Conservation (phyloP, 2,329 filamentous ascomycete genomes). For the Zymoseptoria pseudotritici region DNA sequence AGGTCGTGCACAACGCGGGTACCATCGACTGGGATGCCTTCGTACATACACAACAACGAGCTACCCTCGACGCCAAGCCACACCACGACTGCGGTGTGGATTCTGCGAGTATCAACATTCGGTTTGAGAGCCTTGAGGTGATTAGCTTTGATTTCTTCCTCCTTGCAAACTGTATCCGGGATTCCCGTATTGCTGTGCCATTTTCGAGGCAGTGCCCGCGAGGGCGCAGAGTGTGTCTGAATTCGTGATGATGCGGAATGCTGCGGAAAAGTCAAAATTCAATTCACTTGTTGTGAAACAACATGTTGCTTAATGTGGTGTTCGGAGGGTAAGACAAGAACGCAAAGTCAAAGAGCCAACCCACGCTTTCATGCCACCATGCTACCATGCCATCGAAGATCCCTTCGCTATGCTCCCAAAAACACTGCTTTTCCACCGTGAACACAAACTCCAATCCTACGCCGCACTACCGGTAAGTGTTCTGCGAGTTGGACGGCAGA, state of each 20-base stretch:
- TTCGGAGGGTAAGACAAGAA: not conserved
- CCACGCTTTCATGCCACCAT: not conserved
- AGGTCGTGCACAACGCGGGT: too few species aligned
- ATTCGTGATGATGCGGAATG: not conserved
- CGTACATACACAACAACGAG: too few species aligned
- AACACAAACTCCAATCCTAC: not conserved
- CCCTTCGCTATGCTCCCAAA: not conserved
- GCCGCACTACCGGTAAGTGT: conserved; percentile 7
- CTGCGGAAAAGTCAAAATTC: not conserved
- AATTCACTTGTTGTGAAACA: not conserved
- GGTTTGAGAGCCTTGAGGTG: too few species aligned
- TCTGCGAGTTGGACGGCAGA: conserved; percentile 8
- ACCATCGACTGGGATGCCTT: too few species aligned
- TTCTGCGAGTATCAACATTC: too few species aligned
- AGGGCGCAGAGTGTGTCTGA: too few species aligned
- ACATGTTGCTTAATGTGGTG: not conserved
- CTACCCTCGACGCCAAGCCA: too few species aligned
- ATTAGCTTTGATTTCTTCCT: too few species aligned
- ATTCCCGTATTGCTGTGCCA: too few species aligned
- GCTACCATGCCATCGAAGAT: not conserved
- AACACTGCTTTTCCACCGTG: not conserved
- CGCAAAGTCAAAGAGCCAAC: not conserved
- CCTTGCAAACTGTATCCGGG: too few species aligned
- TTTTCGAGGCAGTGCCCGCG: too few species aligned
- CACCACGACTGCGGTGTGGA: too few species aligned